Evolutionary conservation across 1,284 basidiomycete species (phyloP), one percentile per base, ranked within the genome.

Genomic region (Kalmanozyma brasiliensis): DNA sequence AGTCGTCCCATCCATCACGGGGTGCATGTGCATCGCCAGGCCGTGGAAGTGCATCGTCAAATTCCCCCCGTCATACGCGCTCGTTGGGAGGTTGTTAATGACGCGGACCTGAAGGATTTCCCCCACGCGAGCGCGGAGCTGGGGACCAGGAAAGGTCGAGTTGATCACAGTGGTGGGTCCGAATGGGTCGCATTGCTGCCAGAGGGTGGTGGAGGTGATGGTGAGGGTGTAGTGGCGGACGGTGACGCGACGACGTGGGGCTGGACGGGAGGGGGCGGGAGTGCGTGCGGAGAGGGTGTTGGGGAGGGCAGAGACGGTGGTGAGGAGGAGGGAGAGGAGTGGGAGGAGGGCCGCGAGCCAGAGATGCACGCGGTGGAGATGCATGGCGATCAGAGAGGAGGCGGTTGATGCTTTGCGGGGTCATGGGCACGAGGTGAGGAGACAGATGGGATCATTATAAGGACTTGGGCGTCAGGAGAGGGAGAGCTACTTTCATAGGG

Each of bases 41-140:
- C 74, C 76, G 53, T 77, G 76, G 42, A 68, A 74, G 34, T 77
- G 76, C 40, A 73, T 56, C 2, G 78, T 80, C 1, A 71, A 35
- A 37, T 75, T 76, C 11, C 58, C 20, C 5, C 33, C 23, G 26
- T 42, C 26, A 3, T 42, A 2, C 9, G 4, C 14, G 8, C 11
- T 5, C 6, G 14, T 8, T n/a, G 38, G 14, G 17, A 78, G 52
- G 6, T 35, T 26, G 38, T 80, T 80, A 26, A 58, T 35, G 26
- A 70, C 61, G 23, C 61, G 61, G 3, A 77, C 66, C 14, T 52
- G 45, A 14, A 74, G 51, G 44, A 64, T 64, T 10, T 77, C 74
- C 4, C 76, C 76, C 0, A 52, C 64, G 2, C 57, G 55, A 1
- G 70, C 74, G 10, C 76, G 66, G 16, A 79, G 46, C 5, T 49